These are phyloP conservation scores for Adansonia digitata DNA, from an alignment of 345 rosid species.

Conservation along the genomic window DNA sequence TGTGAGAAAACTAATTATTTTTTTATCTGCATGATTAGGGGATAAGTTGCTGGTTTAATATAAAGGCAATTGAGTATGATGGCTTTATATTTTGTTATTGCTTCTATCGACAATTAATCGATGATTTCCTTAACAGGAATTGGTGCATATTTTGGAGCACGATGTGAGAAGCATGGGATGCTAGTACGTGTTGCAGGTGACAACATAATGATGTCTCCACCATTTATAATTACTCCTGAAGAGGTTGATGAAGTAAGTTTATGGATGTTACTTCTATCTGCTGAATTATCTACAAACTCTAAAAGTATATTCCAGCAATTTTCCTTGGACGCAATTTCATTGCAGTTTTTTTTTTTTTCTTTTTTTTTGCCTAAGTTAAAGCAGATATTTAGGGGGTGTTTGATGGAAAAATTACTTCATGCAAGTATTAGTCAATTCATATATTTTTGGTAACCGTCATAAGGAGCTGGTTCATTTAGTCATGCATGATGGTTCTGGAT, in stretches of 20 bases:
- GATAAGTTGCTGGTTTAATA: not conserved
- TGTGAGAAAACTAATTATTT: not conserved
- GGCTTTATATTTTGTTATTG: not conserved
- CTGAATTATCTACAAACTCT: not conserved
- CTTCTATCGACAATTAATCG: not conserved
- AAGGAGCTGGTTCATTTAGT: too few species aligned
- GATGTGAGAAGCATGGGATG: slow-evolving; percentile 77
- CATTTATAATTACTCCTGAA: slow-evolving; percentile 56
- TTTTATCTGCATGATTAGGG: not conserved
- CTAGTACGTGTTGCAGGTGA: slow-evolving; percentile 88
- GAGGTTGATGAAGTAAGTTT: slow-evolving; percentile 69
- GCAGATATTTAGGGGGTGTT: not conserved
- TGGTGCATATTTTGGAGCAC: slow-evolving; percentile 83
- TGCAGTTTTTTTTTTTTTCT: not conserved
- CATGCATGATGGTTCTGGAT: not conserved
- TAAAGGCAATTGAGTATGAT: not conserved
- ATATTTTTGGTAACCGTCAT: not conserved
- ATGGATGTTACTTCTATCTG: not conserved
- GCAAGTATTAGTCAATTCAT: not conserved
- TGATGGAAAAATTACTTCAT: not conserved
- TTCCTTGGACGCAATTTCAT: not conserved
- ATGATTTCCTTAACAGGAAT: slow-evolving; percentile 43
- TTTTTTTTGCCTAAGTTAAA: not conserved
- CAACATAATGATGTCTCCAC: slow-evolving; percentile 90
- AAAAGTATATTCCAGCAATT: not conserved